Evolutionary conservation across 495 filamentous ascomycete genomes (phyloP).

Genomic region (Lineolata rhizophorae): DNA sequence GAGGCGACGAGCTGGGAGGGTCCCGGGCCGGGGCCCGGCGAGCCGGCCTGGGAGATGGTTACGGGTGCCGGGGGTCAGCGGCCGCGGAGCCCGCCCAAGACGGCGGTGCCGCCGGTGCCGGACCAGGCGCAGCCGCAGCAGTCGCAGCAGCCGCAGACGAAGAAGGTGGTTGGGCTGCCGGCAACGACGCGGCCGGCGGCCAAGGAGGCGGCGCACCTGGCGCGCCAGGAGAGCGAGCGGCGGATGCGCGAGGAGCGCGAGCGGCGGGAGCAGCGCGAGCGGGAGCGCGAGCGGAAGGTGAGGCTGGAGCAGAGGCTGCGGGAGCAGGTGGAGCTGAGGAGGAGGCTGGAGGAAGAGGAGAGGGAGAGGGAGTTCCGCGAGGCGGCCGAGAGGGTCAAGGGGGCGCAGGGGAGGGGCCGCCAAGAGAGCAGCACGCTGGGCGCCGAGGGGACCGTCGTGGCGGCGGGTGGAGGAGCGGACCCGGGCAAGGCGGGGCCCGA

Average conservation of each 20-base stretch:
- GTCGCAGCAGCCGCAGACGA: too few relatives aligned
- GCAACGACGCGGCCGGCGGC: neutral
- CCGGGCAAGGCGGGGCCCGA: too few relatives aligned
- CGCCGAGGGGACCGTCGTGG: too few relatives aligned
- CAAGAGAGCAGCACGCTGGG: too few relatives aligned
- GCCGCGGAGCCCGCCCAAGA: neutral
- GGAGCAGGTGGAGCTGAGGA: neutral
- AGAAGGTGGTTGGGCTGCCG: neutral
- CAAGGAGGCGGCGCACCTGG: neutral
- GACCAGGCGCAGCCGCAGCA: neutral
- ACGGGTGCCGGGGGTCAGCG: neutral
- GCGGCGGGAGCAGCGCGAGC: neutral
- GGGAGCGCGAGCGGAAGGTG: neutral
- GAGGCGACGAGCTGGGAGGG: neutral
- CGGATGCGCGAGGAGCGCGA: neutral
- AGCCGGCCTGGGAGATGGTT: neutral
- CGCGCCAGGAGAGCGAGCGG: neutral
- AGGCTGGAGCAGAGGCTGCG: neutral
- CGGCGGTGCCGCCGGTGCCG: neutral
- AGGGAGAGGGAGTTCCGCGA: neutral
- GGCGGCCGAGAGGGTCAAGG: too few relatives aligned
- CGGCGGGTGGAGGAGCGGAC: too few relatives aligned
- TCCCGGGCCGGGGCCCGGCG: neutral
- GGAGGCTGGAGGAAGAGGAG: neutral
- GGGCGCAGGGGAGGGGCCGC: too few relatives aligned